phyloP scores from a whole-genome alignment of 2,329 filamentous ascomycete genomes.

The Leptographium galeiforme region DNA sequence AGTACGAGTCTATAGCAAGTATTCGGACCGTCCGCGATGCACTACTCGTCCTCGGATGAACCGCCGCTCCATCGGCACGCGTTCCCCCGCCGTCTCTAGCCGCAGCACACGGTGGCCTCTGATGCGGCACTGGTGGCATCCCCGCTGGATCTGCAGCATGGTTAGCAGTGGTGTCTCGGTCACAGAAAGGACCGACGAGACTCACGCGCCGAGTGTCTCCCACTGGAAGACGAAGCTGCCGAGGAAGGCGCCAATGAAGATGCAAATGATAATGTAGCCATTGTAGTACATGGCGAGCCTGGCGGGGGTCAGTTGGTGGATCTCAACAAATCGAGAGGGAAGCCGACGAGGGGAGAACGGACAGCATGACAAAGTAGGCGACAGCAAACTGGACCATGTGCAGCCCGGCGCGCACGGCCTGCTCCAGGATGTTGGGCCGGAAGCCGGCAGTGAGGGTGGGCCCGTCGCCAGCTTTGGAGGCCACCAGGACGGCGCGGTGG shows the following conservation, averaged over 20 bases:
- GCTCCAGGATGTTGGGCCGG: slow-evolving; percentile 50
- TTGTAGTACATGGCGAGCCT: slow-evolving; percentile 46
- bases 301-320: not conserved
- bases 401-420: slow-evolving; percentile 50
- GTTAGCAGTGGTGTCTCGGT: not conserved
- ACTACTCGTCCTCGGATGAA: not conserved
- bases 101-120: slow-evolving; percentile 17
- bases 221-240: slow-evolving; percentile 64
- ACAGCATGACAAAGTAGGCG: slow-evolving; percentile 67
- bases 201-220: slow-evolving; percentile 33
- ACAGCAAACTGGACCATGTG: slow-evolving; percentile 61
- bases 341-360: too few species aligned
- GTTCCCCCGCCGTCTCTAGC: not conserved
- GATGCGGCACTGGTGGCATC: slow-evolving; percentile 13
- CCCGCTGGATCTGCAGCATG: not conserved
- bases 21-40: too few species aligned
- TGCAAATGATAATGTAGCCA: slow-evolving; percentile 68
- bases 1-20: too few species aligned
- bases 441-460: slow-evolving; percentile 15
- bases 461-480: not conserved
- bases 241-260: slow-evolving; percentile 62
- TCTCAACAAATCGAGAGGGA: too few species aligned
- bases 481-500: slow-evolving; percentile 17
- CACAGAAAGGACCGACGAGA: not conserved
- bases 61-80: not conserved